Evolutionary conservation across 768 basidiomycete genomes (phyloP).

Genomic region (Boletus speciosus): DNA sequence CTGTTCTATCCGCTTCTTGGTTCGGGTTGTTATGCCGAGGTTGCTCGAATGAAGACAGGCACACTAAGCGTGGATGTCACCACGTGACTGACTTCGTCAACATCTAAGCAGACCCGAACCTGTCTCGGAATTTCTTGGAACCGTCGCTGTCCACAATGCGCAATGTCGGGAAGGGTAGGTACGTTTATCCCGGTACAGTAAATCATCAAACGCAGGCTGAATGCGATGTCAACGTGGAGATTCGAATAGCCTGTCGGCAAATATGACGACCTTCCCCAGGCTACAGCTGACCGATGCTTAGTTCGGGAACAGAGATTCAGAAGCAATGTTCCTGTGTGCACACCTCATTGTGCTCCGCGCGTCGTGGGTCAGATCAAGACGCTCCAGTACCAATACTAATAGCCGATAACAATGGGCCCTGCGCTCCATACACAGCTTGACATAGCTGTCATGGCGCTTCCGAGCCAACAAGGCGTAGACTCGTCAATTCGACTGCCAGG

Average conservation of each 20-base stretch:
- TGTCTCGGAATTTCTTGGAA: background rate
- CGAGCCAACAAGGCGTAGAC: background rate
- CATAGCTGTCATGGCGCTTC: background rate
- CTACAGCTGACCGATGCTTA: background rate
- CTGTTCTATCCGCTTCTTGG: too few relatives aligned
- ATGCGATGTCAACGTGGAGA: background rate
- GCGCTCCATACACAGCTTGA: background rate
- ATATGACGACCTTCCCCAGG: background rate
- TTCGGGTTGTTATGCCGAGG: too few relatives aligned
- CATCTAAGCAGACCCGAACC: background rate
- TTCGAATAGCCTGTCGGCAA: background rate
- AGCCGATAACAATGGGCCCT: background rate
- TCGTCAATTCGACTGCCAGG: too few relatives aligned
- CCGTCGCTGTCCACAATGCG: too few relatives aligned
- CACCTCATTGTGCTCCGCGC: background rate
- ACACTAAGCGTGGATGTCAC: background rate
- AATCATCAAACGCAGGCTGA: background rate
- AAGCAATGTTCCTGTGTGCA: background rate
- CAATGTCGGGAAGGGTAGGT: background rate
- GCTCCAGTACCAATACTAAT: background rate
- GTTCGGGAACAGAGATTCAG: background rate
- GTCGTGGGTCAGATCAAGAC: background rate
- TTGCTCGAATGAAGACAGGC: background rate
- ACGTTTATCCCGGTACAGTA: background rate
- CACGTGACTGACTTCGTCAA: background rate